A percentile compares a stretch with the other conserved stretches of the same genome.
Conservation (phyloP, 257 asterid species). For the Avicennia marina region DNA sequence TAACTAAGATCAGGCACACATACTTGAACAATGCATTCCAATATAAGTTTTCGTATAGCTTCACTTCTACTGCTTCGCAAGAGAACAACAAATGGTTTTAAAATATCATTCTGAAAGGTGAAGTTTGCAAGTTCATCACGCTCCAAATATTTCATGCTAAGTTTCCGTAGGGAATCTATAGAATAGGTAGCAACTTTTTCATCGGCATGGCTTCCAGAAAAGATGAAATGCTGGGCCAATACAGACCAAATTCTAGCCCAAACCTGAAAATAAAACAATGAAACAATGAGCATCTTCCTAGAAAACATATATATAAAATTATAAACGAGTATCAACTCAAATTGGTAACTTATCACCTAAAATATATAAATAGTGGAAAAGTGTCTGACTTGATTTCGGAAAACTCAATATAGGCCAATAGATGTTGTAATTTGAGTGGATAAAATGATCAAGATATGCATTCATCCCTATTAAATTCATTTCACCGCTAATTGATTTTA, state of each 20-base stretch:
- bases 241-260: conserved; percentile 99
- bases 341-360: conserved; percentile 1
- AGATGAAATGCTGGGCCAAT: conserved; percentile 78
- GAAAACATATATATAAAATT: too few species aligned
- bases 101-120: conserved; percentile 92
- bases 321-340: not conserved
- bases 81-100: conserved; percentile 81
- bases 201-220: conserved; percentile 92
- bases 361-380: conserved; percentile 1
- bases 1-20: conserved; percentile 23
- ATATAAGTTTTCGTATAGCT: conserved; percentile 70
- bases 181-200: conserved; percentile 95
- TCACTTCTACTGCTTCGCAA: conserved; percentile 83
- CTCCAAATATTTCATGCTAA: conserved; percentile 91
- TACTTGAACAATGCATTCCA: conserved; percentile 87
- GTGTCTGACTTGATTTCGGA: not conserved
- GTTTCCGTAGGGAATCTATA: conserved; percentile 91
- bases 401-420: too few species aligned
- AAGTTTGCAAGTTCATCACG: conserved; percentile 88
- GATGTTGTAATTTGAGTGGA: too few species aligned
- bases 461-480: not conserved
- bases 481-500: not conserved
- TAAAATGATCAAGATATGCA: conserved; percentile 3
- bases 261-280: conserved; percentile 52
- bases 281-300: conserved; percentile 8